Conservation (phyloP, 169 alveolate genomes). For the Babesia gibsoni region DNA sequence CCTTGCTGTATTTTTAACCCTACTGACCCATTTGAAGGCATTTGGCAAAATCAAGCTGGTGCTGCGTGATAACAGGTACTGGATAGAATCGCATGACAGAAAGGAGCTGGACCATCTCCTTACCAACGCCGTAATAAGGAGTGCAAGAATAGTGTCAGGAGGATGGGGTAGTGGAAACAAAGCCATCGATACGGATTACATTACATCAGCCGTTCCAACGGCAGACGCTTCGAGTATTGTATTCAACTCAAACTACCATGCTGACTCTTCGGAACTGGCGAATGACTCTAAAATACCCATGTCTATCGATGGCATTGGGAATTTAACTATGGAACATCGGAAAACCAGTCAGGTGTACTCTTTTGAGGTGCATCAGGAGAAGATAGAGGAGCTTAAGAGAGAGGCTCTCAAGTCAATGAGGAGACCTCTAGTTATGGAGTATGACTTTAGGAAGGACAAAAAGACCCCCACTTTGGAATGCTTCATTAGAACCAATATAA, state of each 20-base stretch:
- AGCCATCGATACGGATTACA: conserved; percentile 27
- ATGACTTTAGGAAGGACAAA: conserved; percentile 92
- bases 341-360: conserved; percentile 73
- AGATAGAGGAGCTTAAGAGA: conserved; percentile 84
- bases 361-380: conserved; percentile 84
- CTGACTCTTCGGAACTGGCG: conserved; percentile 3
- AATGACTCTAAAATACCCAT: conserved; percentile 26
- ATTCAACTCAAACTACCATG: neutral
- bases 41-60: conserved; percentile 93
- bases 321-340: neutral
- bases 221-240: conserved; percentile 38
- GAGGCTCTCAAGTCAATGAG: conserved; percentile 85
- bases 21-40: conserved; percentile 43
- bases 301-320: conserved; percentile 17
- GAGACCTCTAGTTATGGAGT: conserved; percentile 95
- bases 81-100: conserved; percentile 87
- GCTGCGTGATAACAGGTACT: conserved; percentile 88
- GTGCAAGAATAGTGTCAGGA: conserved; percentile 66
- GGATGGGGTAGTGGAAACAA: conserved; percentile 58
- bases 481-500: conserved; percentile 87
- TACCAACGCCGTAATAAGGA: conserved; percentile 78
- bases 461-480: conserved; percentile 84
- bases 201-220: conserved; percentile 48
- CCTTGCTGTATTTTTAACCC: neutral
- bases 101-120: conserved; percentile 81